A percentile compares a stretch with the other conserved stretches of the same genome.
These are phyloP conservation scores for Colletotrichum camelliae DNA, from an alignment of 2,329 filamentous ascomycete genomes.

Conservation along the genomic window DNA sequence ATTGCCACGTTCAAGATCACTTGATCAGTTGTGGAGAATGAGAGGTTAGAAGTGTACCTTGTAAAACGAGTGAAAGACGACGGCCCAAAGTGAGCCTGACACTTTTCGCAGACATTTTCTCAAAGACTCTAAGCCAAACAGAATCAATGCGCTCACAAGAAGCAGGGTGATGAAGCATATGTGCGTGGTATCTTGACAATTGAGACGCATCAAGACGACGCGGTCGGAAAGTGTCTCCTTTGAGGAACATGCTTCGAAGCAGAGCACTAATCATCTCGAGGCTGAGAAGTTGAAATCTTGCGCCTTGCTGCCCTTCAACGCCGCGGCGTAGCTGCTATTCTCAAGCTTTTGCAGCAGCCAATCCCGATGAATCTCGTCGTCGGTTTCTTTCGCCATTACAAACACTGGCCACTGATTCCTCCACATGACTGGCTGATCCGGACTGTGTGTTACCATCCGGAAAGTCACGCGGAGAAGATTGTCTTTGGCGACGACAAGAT, in stretches of 20 bases:
- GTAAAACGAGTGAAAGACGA: background rate
- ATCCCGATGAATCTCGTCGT: background rate
- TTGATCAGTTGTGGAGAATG: background rate
- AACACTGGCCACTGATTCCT: background rate
- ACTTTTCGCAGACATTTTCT: background rate
- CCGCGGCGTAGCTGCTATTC: background rate
- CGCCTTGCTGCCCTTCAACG: conserved; percentile 27
- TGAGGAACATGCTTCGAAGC: background rate
- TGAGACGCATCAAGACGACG: background rate
- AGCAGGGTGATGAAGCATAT: background rate
- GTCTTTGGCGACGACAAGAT: background rate
- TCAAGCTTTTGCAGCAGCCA: background rate
- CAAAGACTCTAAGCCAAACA: background rate
- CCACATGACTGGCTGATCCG: background rate
- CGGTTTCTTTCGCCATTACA: background rate
- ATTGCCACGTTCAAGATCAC: background rate
- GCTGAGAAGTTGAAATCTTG: background rate
- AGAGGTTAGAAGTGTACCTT: background rate
- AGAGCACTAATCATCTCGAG: background rate
- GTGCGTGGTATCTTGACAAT: background rate
- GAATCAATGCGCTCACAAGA: background rate
- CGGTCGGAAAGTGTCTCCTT: background rate
- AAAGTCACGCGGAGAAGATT: background rate
- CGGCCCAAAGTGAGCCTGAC: background rate
- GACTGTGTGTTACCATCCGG: background rate